Evolutionary conservation across 306 rosid genomes (phyloP).

Genomic region (Fragaria iinumae): DNA sequence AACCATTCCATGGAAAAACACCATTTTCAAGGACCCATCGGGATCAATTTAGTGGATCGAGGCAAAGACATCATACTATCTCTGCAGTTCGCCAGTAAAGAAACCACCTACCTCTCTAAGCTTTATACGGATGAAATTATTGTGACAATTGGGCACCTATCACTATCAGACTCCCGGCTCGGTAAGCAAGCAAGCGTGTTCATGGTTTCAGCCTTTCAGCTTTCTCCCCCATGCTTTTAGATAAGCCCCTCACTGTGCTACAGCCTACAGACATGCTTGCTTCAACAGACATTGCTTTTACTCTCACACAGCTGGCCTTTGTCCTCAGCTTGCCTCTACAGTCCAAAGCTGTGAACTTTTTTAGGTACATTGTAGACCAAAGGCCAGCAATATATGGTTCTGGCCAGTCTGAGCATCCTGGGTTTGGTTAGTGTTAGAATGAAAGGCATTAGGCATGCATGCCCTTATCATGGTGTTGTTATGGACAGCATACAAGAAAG

Average conservation of each 20-base stretch:
- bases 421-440: background rate
- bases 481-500: background rate
- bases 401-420: background rate
- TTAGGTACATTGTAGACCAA: background rate
- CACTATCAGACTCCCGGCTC: background rate
- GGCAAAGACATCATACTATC: background rate
- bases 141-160: background rate
- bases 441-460: background rate
- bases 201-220: background rate
- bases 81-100: background rate
- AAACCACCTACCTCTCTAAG: background rate
- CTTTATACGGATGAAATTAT: background rate
- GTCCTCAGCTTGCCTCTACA: background rate
- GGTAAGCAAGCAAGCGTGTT: constrained; percentile 6
- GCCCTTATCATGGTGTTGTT: background rate
- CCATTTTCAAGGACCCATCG: background rate
- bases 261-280: background rate
- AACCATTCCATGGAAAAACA: background rate
- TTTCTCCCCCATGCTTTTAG: constrained; percentile 1
- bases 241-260: background rate
- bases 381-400: background rate
- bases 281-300: background rate
- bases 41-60: background rate
- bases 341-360: background rate
- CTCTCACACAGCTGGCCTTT: background rate